phyloP scores from a whole-genome alignment of 495 filamentous ascomycete genomes.

The Neurospora discreta region DNA sequence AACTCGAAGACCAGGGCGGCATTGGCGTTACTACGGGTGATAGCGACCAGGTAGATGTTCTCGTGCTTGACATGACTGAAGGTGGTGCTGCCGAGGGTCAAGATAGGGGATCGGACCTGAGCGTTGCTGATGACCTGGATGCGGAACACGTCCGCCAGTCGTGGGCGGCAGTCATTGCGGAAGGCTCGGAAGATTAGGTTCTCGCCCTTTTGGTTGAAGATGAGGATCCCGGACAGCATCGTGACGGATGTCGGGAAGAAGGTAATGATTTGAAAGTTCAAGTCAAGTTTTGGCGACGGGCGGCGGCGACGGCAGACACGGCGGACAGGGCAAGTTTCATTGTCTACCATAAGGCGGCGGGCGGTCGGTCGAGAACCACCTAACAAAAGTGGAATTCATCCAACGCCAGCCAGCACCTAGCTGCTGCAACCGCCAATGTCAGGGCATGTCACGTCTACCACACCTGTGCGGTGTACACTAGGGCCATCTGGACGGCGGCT shows the following conservation, averaged over 20 bases:
- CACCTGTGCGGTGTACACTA: no score
- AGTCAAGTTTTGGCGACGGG: not conserved
- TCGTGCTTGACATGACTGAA: constrained; percentile 99
- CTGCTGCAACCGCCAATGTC: not conserved
- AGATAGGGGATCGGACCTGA: constrained; percentile 92
- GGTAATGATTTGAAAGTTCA: not conserved
- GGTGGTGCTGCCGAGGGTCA: constrained; percentile 93
- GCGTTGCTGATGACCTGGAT: constrained; percentile 99
- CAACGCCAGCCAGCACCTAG: not conserved
- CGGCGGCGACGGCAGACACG: not conserved
- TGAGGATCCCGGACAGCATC: constrained; percentile 92
- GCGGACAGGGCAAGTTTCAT: not conserved
- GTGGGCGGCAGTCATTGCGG: constrained; percentile 91
- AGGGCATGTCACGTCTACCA: no score
- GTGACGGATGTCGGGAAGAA: constrained; percentile 18
- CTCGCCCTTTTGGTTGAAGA: constrained; percentile 99
- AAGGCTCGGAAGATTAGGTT: constrained; percentile 99
- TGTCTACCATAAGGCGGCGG: not conserved
- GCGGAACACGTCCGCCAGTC: constrained; percentile 96
- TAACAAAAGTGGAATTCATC: no score
- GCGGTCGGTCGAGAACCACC: not conserved
- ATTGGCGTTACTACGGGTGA: constrained; percentile 99
- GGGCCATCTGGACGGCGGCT: not conserved
- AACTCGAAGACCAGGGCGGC: constrained; percentile 98
- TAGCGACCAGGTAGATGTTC: constrained; percentile 96